phyloP scores from a whole-genome alignment of 495 filamentous ascomycete species.

The Penicillium mononematosum region DNA sequence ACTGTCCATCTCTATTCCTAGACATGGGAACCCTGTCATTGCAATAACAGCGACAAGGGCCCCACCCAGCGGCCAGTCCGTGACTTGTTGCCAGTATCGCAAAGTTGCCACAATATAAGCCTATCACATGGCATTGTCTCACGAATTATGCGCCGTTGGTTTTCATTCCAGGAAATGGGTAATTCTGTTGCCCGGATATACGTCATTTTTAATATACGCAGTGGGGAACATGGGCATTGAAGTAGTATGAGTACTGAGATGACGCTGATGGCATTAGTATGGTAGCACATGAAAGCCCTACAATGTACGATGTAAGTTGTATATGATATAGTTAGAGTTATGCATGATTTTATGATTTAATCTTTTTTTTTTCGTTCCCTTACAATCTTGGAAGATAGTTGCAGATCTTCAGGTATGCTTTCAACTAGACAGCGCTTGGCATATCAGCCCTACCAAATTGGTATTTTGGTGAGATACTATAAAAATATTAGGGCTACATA shows the following conservation, averaged over 20 bases:
- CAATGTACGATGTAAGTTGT: not conserved
- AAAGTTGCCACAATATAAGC: not conserved
- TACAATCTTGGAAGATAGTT: not conserved
- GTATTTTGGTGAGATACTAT: not conserved
- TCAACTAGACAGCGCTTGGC: not conserved
- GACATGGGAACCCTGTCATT: not conserved
- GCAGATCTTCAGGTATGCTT: not conserved
- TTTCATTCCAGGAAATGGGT: not conserved
- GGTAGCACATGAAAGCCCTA: conserved; percentile 7
- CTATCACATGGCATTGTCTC: not conserved
- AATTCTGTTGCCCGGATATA: not conserved
- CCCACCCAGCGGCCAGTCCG: not conserved
- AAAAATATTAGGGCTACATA: not conserved
- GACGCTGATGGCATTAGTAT: conserved; percentile 24
- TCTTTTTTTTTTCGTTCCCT: not conserved
- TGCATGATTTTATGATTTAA: not conserved
- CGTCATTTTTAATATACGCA: conserved; percentile 5
- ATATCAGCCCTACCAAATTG: not conserved
- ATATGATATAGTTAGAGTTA: not conserved
- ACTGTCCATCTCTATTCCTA: not conserved
- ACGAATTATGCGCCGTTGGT: not conserved
- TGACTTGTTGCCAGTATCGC: not conserved
- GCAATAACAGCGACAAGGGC: not conserved
- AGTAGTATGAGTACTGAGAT: conserved; percentile 15
- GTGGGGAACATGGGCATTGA: conserved; percentile 6